A percentile compares a stretch with the other conserved stretches of the same genome.
Evolutionary conservation across 805 yeast species (phyloP).

Genomic region (Candida qinlingensis): DNA sequence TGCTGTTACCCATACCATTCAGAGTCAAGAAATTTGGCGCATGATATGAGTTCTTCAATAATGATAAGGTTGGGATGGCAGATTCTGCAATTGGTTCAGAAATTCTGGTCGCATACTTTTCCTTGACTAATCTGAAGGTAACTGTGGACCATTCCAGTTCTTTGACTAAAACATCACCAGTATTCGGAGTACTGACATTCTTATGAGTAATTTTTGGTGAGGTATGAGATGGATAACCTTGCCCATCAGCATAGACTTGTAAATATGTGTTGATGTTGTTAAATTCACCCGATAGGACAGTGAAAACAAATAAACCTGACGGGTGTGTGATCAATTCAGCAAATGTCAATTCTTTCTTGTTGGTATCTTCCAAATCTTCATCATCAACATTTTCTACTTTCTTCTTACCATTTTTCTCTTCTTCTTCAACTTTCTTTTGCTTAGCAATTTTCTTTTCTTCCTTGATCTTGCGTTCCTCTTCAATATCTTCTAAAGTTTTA

Average conservation of each 20-base stretch:
- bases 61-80: conserved; percentile 58
- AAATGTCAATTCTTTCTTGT: conserved; percentile 48
- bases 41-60: conserved; percentile 60
- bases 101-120: conserved; percentile 46
- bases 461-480: conserved; percentile 44
- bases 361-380: conserved; percentile 28
- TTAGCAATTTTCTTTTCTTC: conserved; percentile 22
- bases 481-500: conserved; percentile 67
- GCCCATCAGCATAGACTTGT: conserved; percentile 74
- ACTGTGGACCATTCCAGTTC: conserved; percentile 73
- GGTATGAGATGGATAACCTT: conserved; percentile 57
- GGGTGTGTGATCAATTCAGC: conserved; percentile 52
- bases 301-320: conserved; percentile 73
- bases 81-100: conserved; percentile 57
- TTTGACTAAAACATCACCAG: conserved; percentile 71
- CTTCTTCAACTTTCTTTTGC: conserved; percentile 26
- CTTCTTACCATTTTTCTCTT: conserved; percentile 33
- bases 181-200: conserved; percentile 35
- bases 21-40: conserved; percentile 54
- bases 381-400: conserved; percentile 34
- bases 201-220: conserved; percentile 42
- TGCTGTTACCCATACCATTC: conserved; percentile 45
- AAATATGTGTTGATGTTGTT: conserved; percentile 55
- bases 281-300: conserved; percentile 55
- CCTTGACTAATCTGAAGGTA: conserved; percentile 55